Percentiles rank a stretch among this genome's conserved stretches.
These are phyloP conservation scores for Sclerotiophoma versabilis DNA, from an alignment of 2,329 filamentous ascomycete species.

Conservation along the genomic window DNA sequence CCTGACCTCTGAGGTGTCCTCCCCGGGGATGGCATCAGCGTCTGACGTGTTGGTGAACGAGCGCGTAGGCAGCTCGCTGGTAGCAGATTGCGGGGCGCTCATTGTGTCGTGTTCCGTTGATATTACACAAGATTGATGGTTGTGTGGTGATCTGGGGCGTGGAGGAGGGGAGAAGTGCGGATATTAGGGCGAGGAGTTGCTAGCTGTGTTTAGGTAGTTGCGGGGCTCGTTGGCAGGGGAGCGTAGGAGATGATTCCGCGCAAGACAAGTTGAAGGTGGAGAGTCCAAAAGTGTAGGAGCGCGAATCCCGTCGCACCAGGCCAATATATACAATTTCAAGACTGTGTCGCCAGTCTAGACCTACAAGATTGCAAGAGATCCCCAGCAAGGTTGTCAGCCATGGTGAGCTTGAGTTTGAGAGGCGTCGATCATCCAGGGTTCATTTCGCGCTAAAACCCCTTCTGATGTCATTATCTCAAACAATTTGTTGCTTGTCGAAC, in stretches of 20 bases:
- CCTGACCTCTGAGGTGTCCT: constrained; percentile 55
- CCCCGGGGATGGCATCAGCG: constrained; percentile 57
- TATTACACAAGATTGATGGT: background rate
- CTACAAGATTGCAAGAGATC: constrained; percentile 4
- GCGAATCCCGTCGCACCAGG: background rate
- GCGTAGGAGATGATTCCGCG: constrained; percentile 2
- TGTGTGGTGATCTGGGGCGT: background rate
- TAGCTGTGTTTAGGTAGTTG: constrained; percentile 16
- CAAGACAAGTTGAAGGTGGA: background rate
- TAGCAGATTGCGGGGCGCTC: constrained; percentile 45
- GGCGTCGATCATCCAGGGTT: constrained; percentile 19
- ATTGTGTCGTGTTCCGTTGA: constrained; percentile 22
- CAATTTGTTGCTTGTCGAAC: background rate
- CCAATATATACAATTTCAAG: constrained; percentile 10
- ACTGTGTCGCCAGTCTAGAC: constrained; percentile 16
- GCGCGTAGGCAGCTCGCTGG: constrained; percentile 39
- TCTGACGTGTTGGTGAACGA: constrained; percentile 46
- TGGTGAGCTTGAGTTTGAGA: constrained; percentile 1
- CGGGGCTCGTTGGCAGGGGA: constrained; percentile 16
- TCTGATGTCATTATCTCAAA: constrained; percentile 13
- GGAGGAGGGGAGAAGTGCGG: constrained; percentile 1
- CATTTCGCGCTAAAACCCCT: constrained; percentile 4
- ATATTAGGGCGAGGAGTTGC: background rate
- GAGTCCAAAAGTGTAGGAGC: background rate
- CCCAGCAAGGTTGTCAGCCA: constrained; percentile 14